Base-by-base conservation (phyloP, 345 rosid species). In the Corymbia maculata region DNA sequence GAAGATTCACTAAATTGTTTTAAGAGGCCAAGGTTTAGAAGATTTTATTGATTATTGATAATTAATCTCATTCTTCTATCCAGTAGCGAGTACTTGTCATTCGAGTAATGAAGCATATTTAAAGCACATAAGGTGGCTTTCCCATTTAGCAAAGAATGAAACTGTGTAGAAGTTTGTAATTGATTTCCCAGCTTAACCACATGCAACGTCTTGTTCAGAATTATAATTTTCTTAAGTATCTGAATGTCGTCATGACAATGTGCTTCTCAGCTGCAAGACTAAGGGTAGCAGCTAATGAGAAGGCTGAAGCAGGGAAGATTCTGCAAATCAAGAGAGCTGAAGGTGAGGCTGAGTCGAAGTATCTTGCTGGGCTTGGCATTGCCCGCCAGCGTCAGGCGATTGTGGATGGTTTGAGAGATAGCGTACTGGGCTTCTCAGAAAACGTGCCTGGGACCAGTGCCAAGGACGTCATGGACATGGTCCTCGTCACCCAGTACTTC, bases 281-380 rank as follows among this genome's bases (percentile, higher is more conserved):
- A 88, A 90, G 91, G 70, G 26, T 88, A 49, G 91, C 91, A 51
- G 91, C 91, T 9, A 90, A 26, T 86, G 91, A 88, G 85, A 90
- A 90, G 87, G 91, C 91, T 24, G 91, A 90, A 52, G 91, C 91
- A 26, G 91, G 86, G 89, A 90, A 90, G 79, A 90, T 88, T 70
- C 68, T 88, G 28, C 89, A 90, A 53, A 90, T 90, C 88, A 90
- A 90, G 91, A 79, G 85, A 88, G 91, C 91, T 42, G 89, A 90
- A 86, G 91, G 91, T 24, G 91, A 90, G 51, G 91, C 91, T 14
- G 91, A 90, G 75, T 86, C 91, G 4, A 90, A 88, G 50, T 90
- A 88, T 80, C 91, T 90, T 21, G 59, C 89, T 6, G 91, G 91
- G 86, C 85, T 90, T 22, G 91, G 89, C 86, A 88, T 90, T 52